Conservation (phyloP, 352 stramenopile species). For the Phytophthora agathidicida region DNA sequence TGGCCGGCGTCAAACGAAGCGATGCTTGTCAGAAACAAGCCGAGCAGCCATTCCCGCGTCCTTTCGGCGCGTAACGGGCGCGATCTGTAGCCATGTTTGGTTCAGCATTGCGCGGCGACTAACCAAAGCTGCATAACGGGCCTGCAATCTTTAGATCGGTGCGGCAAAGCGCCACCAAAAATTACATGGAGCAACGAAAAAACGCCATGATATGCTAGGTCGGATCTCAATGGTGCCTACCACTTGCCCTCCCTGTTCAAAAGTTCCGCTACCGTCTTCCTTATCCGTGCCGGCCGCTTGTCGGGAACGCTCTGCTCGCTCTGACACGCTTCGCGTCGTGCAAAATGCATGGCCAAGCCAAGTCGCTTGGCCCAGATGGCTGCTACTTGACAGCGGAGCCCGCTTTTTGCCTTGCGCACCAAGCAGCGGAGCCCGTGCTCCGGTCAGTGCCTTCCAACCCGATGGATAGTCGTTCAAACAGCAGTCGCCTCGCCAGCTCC, state of each 20-base stretch:
- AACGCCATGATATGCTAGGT: slow-evolving; percentile 7
- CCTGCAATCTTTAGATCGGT: slow-evolving; percentile 8
- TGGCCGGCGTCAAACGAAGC: slow-evolving; percentile 22
- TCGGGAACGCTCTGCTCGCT: slow-evolving; percentile 26
- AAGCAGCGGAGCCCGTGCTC: slow-evolving; percentile 8
- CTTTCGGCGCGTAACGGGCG: slow-evolving; percentile 18
- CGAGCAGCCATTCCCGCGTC: slow-evolving; percentile 19
- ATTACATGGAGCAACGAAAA: slow-evolving; percentile 18
- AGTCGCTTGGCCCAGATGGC: slow-evolving; percentile 18
- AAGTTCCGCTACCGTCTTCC: slow-evolving; percentile 28
- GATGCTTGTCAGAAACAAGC: slow-evolving; percentile 24
- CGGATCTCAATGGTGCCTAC: slow-evolving; percentile 11
- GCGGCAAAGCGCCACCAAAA: slow-evolving; percentile 27
- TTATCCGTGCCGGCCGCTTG: slow-evolving; percentile 26
- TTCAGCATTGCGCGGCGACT: slow-evolving; percentile 13
- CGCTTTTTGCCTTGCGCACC: neutral
- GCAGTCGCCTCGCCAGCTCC: slow-evolving; percentile 3
- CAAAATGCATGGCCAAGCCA: slow-evolving; percentile 25
- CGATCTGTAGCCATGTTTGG: slow-evolving; percentile 28
- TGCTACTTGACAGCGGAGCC: slow-evolving; percentile 23
- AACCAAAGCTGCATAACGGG: slow-evolving; percentile 10
- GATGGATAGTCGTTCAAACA: slow-evolving; percentile 29
- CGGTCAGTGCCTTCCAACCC: slow-evolving; percentile 4
- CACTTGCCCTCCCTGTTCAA: slow-evolving; percentile 10
- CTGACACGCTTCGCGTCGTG: slow-evolving; percentile 20